Percentiles rank a stretch among this genome's conserved stretches.
phyloP scores from a whole-genome alignment of 2,329 filamentous ascomycete species.

The Diaporthe eres region DNA sequence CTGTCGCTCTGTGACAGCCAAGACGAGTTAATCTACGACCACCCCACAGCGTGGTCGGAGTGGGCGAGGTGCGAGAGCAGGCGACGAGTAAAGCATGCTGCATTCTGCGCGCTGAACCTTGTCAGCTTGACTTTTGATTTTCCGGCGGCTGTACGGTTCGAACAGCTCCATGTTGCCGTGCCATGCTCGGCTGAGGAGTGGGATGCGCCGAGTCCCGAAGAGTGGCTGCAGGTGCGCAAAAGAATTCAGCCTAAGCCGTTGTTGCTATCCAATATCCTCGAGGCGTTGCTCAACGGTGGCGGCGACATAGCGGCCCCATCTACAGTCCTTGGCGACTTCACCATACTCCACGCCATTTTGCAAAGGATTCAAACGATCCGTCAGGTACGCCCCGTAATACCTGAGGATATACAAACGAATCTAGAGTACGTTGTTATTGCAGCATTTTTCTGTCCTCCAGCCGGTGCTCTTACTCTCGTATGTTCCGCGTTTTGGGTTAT shows the following conservation, averaged over 20 bases:
- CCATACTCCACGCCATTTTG: not conserved
- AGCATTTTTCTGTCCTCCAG: not conserved
- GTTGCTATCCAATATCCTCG: not conserved
- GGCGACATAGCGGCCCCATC: not conserved
- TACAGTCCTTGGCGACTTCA: not conserved
- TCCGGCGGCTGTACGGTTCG: not conserved
- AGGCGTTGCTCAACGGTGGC: not conserved
- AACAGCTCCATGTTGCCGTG: not conserved
- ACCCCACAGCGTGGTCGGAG: not conserved
- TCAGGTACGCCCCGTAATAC: not conserved
- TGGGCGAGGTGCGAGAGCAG: not conserved
- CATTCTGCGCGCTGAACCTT: not conserved
- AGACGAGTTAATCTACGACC: not conserved
- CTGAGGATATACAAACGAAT: not conserved
- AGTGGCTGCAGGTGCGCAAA: not conserved
- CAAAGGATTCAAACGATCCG: not conserved
- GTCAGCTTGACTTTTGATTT: slow-evolving; percentile 1
- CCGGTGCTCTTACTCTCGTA: not conserved
- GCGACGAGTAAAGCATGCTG: not conserved
- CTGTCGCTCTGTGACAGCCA: too few species aligned
- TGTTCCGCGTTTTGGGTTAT: rapidly evolving
- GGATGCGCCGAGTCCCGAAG: not conserved
- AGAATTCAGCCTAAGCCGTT: not conserved
- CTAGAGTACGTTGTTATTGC: not conserved
- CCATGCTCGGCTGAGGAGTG: not conserved